Percentiles rank a stretch among this genome's conserved stretches.
These are phyloP conservation scores for Bruguiera parviflora DNA, from an alignment of 345 rosid genomes.

Conservation along the genomic window DNA sequence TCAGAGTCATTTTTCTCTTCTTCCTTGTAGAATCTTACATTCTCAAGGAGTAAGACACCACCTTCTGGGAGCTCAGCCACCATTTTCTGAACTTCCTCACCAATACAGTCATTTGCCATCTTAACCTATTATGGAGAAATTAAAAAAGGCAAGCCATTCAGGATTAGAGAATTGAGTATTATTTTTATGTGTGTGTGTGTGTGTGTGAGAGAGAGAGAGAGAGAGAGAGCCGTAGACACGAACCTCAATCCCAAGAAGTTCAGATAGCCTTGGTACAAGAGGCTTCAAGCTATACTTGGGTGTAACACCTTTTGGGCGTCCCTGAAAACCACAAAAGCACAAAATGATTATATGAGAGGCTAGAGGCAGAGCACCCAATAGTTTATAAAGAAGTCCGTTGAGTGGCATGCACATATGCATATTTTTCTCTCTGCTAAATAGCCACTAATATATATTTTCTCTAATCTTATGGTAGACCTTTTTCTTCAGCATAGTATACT, in stretches of 20 bases:
- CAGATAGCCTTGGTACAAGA: slow-evolving; percentile 82
- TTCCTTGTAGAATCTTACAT: slow-evolving; percentile 86
- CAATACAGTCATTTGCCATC: slow-evolving; percentile 82
- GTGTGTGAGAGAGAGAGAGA: not conserved
- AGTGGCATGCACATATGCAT: too few species aligned
- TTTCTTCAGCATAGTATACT: too few species aligned
- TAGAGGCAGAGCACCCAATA: too few species aligned
- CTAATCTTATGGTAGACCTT: too few species aligned
- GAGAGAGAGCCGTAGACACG: not conserved
- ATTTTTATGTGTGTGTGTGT: too few species aligned
- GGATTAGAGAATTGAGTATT: too few species aligned
- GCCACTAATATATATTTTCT: too few species aligned
- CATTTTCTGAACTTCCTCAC: slow-evolving; percentile 69
- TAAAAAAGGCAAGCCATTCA: not conserved
- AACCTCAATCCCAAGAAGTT: slow-evolving; percentile 82
- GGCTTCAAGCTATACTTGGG: slow-evolving; percentile 95
- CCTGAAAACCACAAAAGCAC: slow-evolving; percentile 45
- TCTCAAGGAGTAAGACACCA: slow-evolving; percentile 81
- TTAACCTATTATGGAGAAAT: slow-evolving; percentile 45
- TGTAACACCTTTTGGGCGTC: slow-evolving; percentile 93
- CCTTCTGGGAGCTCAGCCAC: slow-evolving; percentile 68
- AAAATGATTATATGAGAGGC: not conserved
- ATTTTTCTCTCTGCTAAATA: too few species aligned
- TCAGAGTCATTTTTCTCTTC: slow-evolving; percentile 95
- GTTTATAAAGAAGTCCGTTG: too few species aligned